Base-by-base conservation (phyloP, 495 filamentous ascomycete species). In the Xylaria scruposa region DNA sequence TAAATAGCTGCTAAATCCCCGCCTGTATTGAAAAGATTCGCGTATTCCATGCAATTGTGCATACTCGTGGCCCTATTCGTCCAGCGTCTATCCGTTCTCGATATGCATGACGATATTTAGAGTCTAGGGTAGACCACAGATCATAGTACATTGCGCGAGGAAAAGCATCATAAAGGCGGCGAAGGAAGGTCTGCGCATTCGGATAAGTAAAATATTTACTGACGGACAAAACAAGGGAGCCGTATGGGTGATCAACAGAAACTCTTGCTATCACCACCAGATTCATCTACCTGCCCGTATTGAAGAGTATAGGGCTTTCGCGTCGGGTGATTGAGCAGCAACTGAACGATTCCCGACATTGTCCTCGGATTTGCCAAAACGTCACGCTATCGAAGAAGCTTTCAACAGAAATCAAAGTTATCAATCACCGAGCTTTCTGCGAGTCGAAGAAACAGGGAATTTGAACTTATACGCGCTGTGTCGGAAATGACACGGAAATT, bases 1-100 rank as follows among this genome's bases (percentile, higher is more conserved):
- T 49, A 65, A 47, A 65, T 65, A 65, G n/a, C 42, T 65, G 62
- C 29, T 42, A 47, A 49, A 33, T 47, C 62, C 62, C 26, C 24
- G 42, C 42, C 24, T n/a, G 10, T 42, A 10, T 21, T 26, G 60
- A 29, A 63, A 31, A 26, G 59, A 40, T 26, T 46, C 38, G 24
- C 29, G 60, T 13, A 63, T 61, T 40, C 7, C 24, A 12, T 5
- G 40, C 38, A 44, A n/a, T 44, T 3, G 60, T 44, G 60, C 26
- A 44, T 63, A 38, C 4, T 63, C 21, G 21, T 63, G 21, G 38
- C 38, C 21, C 24, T 56, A 56, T 56, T 60, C 31, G 21, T 4
- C 60, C 21, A 63, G 21, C 38, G 5, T 63, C n/a, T 44, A 63
- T 63, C 21, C 38, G 15, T 1, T 44, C 60, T 44, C 38, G 36